A percentile compares a stretch with the other conserved stretches of the same genome.
phyloP scores from a whole-genome alignment of 2,329 filamentous ascomycete species.

The Sporothrix variecibatus region DNA sequence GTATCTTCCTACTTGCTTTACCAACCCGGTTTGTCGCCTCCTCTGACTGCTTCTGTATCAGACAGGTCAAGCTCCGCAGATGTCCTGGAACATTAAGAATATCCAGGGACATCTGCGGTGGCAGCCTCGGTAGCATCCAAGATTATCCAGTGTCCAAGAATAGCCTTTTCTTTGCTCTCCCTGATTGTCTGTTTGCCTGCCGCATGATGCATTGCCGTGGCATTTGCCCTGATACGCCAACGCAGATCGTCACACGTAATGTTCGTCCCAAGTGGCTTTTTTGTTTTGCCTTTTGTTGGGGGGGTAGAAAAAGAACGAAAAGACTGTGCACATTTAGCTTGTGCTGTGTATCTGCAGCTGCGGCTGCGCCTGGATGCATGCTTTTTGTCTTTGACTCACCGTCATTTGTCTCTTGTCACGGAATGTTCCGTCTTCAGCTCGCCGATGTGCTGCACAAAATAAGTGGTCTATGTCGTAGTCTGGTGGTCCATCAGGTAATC shows the following conservation, averaged over 20 bases:
- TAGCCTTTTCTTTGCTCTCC: neutral
- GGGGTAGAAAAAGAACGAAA: neutral
- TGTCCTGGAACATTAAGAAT: neutral
- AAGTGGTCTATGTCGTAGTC: neutral
- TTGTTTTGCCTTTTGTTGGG: neutral
- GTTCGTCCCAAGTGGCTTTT: neutral
- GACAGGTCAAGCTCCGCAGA: neutral
- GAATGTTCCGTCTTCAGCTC: conserved; percentile 5
- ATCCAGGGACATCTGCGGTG: neutral
- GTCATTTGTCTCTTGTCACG: conserved; percentile 4
- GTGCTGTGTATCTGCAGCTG: neutral
- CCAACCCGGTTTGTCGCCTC: neutral
- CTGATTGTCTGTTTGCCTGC: neutral
- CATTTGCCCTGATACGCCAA: conserved; percentile 6
- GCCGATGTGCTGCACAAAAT: neutral
- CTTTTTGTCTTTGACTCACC: neutral
- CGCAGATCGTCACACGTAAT: neutral
- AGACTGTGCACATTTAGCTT: neutral
- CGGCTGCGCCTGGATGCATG: neutral
- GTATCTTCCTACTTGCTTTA: neutral
- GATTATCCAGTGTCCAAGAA: neutral
- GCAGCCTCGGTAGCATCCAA: neutral
- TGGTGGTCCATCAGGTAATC: neutral
- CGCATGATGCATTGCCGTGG: neutral
- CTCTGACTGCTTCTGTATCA: conserved; percentile 4